phyloP scores from a whole-genome alignment of 2,329 filamentous ascomycete species.

The Colletotrichum tropicale region DNA sequence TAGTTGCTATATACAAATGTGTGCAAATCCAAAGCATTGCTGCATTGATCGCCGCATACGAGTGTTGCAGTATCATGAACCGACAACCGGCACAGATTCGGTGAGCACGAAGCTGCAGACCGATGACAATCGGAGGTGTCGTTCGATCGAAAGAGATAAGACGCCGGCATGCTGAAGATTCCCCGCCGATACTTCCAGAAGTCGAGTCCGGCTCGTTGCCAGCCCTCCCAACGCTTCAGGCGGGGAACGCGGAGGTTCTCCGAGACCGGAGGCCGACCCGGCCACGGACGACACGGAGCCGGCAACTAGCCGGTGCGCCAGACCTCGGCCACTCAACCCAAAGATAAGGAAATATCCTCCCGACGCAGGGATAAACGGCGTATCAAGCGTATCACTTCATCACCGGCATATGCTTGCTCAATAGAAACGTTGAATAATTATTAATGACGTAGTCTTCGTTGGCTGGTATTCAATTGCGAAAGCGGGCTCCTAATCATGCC shows the following conservation, averaged over 20 bases:
- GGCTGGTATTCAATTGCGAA: neutral
- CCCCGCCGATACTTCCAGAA: neutral
- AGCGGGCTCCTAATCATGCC: neutral
- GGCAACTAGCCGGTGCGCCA: conserved; percentile 8
- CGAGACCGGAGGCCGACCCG: conserved; percentile 13
- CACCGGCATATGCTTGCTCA: neutral
- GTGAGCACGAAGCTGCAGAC: neutral
- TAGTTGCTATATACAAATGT: neutral
- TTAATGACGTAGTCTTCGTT: neutral
- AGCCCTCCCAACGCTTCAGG: neutral
- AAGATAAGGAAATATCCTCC: neutral
- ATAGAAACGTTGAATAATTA: neutral
- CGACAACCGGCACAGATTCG: neutral
- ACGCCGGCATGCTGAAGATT: neutral
- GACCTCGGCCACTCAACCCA: neutral
- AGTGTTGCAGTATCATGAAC: neutral
- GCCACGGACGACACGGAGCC: neutral
- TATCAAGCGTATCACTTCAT: neutral
- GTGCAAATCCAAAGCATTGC: neutral
- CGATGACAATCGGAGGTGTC: neutral
- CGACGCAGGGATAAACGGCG: neutral
- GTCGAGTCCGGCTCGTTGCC: neutral
- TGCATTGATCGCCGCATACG: neutral
- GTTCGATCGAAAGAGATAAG: neutral
- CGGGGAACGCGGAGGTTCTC: neutral